Percentiles rank a stretch among this genome's conserved stretches.
Conservation (phyloP, 2,329 filamentous ascomycete species). For the Ceratocystis albifundus region DNA sequence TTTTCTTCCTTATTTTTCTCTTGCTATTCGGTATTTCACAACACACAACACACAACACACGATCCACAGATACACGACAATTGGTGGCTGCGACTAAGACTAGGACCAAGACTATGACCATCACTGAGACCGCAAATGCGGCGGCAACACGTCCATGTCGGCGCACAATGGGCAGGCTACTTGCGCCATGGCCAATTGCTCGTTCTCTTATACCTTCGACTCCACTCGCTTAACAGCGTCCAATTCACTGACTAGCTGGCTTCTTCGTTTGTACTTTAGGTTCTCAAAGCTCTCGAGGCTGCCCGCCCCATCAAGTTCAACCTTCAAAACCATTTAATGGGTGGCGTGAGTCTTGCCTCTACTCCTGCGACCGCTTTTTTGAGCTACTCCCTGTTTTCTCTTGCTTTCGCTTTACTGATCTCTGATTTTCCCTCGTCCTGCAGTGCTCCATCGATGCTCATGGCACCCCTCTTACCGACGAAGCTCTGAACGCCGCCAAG, state of each 20-base stretch:
- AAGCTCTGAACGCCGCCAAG: slow-evolving; percentile 72
- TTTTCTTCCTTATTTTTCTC: no score
- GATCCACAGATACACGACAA: background rate
- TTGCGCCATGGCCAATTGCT: no score
- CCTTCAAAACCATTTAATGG: slow-evolving; percentile 78
- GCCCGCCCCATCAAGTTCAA: slow-evolving; percentile 65
- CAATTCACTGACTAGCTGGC: background rate
- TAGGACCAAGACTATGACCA: background rate
- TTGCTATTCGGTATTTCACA: background rate
- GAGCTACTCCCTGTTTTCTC: background rate
- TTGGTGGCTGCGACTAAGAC: background rate
- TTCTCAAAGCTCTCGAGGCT: slow-evolving; percentile 68
- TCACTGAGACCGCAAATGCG: background rate
- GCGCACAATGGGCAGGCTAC: no score
- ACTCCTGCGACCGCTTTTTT: no score
- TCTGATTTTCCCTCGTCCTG: background rate
- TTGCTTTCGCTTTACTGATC: background rate
- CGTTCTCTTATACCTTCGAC: background rate
- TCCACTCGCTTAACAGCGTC: background rate
- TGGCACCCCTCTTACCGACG: slow-evolving; percentile 67
- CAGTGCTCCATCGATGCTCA: slow-evolving; percentile 81
- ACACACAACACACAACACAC: background rate
- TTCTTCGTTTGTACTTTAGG: slow-evolving; percentile 35
- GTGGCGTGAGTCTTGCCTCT: slow-evolving; percentile 57
- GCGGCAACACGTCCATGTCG: no score